Base-by-base conservation (phyloP, 2,329 filamentous ascomycete species). In the Phaeosphaeriaceae sp. region DNA sequence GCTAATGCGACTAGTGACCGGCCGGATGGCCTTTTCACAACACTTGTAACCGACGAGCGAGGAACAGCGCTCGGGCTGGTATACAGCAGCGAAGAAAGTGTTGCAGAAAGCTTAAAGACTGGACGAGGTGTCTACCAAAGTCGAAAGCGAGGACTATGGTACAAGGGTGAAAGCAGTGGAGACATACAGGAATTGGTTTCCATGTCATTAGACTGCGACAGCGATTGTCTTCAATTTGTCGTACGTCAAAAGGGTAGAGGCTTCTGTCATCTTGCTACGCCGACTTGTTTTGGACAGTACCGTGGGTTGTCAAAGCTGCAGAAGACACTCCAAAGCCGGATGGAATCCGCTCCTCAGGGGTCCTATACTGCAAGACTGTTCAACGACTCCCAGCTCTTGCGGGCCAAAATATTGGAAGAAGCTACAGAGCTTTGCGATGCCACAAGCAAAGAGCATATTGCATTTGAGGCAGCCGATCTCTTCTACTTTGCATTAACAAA, bases 381-480 rank as follows among this genome's bases (percentile, higher is more conserved):
- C 79, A 92, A 88, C 15, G 94, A 99, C 57, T 85, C 90, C 62
- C 92, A 95, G 72, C 82, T 99, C 46, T 77, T 97, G 45, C 83
- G 90, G 35, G 94, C 94, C 3, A 99, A 99, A 81, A 97, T 99
- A 47, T 95, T 97, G 86, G 94, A 99, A 74, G 94, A 99, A 74
- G 94, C 94, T 0, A 90, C 95, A 67, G 94, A 99, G 77, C 82
- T 99, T 34, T 97, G 93, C 68, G 86, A 94, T 57, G 93, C 94
- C 13, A 86, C 86, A 59, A 87, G 86, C 0, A 88, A 89, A 52
- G 82, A 92, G 55, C 89, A 97, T 12, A 84, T 96, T 54, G 91
- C 94, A 2, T 96, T 96, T 56, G 94, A 99, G 74, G 92, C 94
- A 7, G 94, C 94, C 0, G 94, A 99, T 69, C 78, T 99, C 47